Evolutionary conservation across 805 yeast species (phyloP).

Genomic region (Wickerhamiella cacticola): DNA sequence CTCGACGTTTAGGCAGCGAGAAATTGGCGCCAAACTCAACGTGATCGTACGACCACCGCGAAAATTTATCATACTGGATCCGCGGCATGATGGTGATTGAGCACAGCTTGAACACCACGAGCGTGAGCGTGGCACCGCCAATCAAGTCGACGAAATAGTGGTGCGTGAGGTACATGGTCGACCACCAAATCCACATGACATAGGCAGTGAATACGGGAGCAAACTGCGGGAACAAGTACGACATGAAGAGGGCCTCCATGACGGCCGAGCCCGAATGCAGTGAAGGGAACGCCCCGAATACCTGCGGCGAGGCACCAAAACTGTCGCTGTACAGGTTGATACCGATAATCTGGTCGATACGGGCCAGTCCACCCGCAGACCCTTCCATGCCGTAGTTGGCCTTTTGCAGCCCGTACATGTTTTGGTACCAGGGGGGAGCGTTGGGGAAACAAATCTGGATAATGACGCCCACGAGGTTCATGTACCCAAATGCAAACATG

Average conservation of each 20-base stretch:
- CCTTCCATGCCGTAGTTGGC: slow-evolving; percentile 89
- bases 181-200: slow-evolving; percentile 96
- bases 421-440: slow-evolving; percentile 97
- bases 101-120: slow-evolving; percentile 55
- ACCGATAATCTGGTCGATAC: slow-evolving; percentile 72
- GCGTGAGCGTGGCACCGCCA: slow-evolving; percentile 82
- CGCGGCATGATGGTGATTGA: slow-evolving; percentile 54
- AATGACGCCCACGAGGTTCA: slow-evolving; percentile 78
- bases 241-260: slow-evolving; percentile 79
- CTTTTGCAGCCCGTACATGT: slow-evolving; percentile 69
- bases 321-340: slow-evolving; percentile 71
- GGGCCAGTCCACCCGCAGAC: slow-evolving; percentile 86
- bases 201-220: slow-evolving; percentile 58
- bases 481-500: slow-evolving; percentile 89
- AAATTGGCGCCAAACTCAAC: slow-evolving; percentile 26
- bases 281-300: slow-evolving; percentile 81
- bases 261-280: slow-evolving; percentile 91
- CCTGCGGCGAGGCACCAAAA: slow-evolving; percentile 76
- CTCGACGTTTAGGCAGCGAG: slow-evolving; percentile 10
- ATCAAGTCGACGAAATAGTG: slow-evolving; percentile 89
- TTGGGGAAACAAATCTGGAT: slow-evolving; percentile 78
- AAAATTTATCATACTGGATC: slow-evolving; percentile 29
- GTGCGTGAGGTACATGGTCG: slow-evolving; percentile 94
- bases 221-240: slow-evolving; percentile 65
- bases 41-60: slow-evolving; percentile 34